Percentiles rank a stretch among this genome's conserved stretches.
These are phyloP conservation scores for Pinus tabuliformis DNA, from an alignment of 75 land plant species.

Conservation along the genomic window DNA sequence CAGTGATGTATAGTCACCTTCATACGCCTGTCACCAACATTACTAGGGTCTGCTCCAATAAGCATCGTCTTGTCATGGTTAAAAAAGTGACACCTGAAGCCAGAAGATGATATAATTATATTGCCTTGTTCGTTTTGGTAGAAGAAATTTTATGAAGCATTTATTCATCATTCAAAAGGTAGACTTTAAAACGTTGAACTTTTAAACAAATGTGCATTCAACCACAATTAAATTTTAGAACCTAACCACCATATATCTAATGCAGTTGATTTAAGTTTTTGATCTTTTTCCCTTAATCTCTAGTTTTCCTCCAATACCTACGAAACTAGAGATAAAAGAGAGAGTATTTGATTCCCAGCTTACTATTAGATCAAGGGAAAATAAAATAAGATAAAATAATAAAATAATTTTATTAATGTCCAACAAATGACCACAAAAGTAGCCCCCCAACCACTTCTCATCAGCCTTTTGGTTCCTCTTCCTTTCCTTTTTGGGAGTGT, in stretches of 20 bases:
- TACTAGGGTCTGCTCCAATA: constrained; percentile 80
- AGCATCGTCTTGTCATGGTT: constrained; percentile 92
- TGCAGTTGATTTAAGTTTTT: background rate
- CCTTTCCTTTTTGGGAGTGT: too few species aligned
- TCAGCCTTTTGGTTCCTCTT: too few species aligned
- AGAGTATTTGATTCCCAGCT: background rate
- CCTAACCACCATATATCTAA: background rate
- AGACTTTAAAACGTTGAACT: constrained; percentile 6
- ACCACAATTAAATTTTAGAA: background rate
- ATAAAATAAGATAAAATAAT: background rate
- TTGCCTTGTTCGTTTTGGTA: background rate
- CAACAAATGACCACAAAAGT: too few species aligned
- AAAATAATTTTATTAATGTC: too few species aligned
- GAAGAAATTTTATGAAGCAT: background rate
- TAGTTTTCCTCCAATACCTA: background rate
- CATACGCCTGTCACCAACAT: constrained; percentile 75
- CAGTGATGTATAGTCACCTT: constrained; percentile 96
- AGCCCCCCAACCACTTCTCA: too few species aligned
- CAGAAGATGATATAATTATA: background rate
- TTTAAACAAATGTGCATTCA: background rate
- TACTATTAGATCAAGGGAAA: background rate
- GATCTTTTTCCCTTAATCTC: too few species aligned
- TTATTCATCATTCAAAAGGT: background rate
- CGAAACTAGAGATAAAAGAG: background rate
- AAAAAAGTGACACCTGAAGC: constrained; percentile 74